Evolutionary conservation across 305 asterid genomes (phyloP).

Genomic region (Fraxinus angustifolia): DNA sequence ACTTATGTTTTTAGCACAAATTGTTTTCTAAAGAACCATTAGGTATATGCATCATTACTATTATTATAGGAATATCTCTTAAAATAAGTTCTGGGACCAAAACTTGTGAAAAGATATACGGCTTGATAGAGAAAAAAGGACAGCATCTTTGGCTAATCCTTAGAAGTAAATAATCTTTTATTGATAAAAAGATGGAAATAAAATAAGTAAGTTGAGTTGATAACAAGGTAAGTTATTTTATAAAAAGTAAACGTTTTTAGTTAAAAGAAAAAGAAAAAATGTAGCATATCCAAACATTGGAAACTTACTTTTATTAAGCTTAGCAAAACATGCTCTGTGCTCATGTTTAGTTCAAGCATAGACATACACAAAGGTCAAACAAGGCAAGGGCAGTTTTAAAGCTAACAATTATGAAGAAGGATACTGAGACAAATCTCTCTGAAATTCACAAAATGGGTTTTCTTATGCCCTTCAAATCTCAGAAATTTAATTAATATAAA

Average conservation of each 20-base stretch:
- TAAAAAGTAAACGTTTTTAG: neutral
- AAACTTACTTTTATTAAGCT: neutral
- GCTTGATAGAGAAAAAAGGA: neutral
- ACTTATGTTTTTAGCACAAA: neutral
- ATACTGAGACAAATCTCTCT: neutral
- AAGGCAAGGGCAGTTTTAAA: neutral
- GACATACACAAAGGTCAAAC: constrained; percentile 1
- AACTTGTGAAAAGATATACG: neutral
- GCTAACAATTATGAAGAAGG: neutral
- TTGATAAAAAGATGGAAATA: too few species aligned
- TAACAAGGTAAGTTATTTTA: too few species aligned
- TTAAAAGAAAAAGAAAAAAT: neutral
- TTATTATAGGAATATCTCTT: neutral
- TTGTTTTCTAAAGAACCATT: neutral
- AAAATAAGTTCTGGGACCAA: neutral
- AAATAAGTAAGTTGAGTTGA: too few species aligned
- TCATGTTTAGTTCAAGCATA: neutral
- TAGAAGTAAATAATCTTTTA: too few species aligned
- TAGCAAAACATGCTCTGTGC: neutral
- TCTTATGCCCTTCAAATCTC: neutral
- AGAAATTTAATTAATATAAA: neutral
- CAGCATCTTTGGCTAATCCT: neutral
- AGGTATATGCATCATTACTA: neutral
- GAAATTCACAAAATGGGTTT: neutral
- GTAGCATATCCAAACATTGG: neutral